Evolutionary conservation across 371 early-diverging fungal genomes (phyloP).

Genomic region (Smittium mucronatum): DNA sequence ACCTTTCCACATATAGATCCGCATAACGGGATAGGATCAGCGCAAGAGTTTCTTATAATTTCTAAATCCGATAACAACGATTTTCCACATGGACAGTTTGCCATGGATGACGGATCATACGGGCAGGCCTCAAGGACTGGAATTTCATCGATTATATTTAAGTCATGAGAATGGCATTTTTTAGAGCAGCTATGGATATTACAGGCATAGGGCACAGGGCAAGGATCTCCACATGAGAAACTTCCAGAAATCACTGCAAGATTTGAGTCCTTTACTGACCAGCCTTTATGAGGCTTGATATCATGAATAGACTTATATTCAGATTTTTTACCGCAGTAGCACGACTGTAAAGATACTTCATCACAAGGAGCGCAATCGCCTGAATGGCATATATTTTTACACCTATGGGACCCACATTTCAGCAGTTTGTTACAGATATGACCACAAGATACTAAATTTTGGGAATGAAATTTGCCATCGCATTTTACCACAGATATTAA

Average conservation of each 20-base stretch:
- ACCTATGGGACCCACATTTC: constrained; percentile 57
- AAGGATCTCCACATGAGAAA: constrained; percentile 46
- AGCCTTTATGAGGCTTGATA: constrained; percentile 37
- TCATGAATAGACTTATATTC: constrained; percentile 38
- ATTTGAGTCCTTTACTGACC: neutral
- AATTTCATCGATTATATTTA: neutral
- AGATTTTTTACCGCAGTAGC: constrained; percentile 55
- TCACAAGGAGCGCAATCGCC: constrained; percentile 56
- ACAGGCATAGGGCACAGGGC: constrained; percentile 49
- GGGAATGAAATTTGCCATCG: constrained; percentile 27
- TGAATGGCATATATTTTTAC: constrained; percentile 48
- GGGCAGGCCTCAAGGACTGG: constrained; percentile 43
- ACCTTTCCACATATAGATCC: constrained; percentile 44
- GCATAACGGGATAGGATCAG: constrained; percentile 70
- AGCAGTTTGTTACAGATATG: constrained; percentile 50
- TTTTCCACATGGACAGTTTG: constrained; percentile 77
- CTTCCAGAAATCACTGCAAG: constrained; percentile 28
- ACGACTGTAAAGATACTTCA: constrained; percentile 39
- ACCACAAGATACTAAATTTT: constrained; percentile 43
- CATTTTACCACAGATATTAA: constrained; percentile 49
- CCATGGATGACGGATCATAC: constrained; percentile 44
- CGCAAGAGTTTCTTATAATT: constrained; percentile 42
- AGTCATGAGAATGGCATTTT: constrained; percentile 50
- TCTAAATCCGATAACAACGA: constrained; percentile 23
- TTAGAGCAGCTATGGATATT: constrained; percentile 62